These are phyloP conservation scores for Phaseolus lunatus DNA, from an alignment of 306 rosid genomes.

Conservation along the genomic window DNA sequence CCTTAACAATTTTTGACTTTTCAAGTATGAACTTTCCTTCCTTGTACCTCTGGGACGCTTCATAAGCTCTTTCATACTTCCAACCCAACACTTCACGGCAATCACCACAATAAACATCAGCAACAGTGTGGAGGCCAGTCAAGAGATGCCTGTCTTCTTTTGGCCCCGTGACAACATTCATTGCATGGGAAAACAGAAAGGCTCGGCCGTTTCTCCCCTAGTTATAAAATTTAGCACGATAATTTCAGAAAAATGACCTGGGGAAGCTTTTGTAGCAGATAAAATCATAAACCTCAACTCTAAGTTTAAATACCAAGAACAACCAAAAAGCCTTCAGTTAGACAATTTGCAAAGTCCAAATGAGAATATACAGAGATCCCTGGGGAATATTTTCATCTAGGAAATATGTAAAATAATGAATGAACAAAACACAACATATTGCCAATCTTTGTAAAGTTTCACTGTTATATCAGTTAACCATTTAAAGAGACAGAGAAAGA, in stretches of 20 bases:
- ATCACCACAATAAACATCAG: slow-evolving; percentile 83
- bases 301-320: slow-evolving; percentile 27
- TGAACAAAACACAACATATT: slow-evolving; percentile 1
- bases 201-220: slow-evolving; percentile 96
- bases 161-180: slow-evolving; percentile 82
- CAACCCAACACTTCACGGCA: slow-evolving; percentile 93
- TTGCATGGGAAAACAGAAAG: slow-evolving; percentile 94
- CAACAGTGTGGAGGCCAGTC: slow-evolving; percentile 98
- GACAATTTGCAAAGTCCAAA: slow-evolving; percentile 26
- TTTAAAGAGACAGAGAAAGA: background rate
- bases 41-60: slow-evolving; percentile 93
- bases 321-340: slow-evolving; percentile 18
- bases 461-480: slow-evolving; percentile 16
- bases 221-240: slow-evolving; percentile 41
- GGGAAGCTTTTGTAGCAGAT: slow-evolving; percentile 6
- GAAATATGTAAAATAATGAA: background rate
- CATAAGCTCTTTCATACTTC: slow-evolving; percentile 93
- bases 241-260: slow-evolving; percentile 40
- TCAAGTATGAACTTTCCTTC: slow-evolving; percentile 97
- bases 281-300: slow-evolving; percentile 36
- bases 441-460: slow-evolving; percentile 23
- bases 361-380: slow-evolving; percentile 31
- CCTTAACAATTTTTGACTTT: slow-evolving; percentile 90
- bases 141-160: slow-evolving; percentile 89
- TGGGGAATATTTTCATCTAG: slow-evolving; percentile 4